Percentiles rank a stretch among this genome's conserved stretches.
These are phyloP conservation scores for Rosa chinensis DNA, from an alignment of 306 rosid genomes.

Conservation along the genomic window DNA sequence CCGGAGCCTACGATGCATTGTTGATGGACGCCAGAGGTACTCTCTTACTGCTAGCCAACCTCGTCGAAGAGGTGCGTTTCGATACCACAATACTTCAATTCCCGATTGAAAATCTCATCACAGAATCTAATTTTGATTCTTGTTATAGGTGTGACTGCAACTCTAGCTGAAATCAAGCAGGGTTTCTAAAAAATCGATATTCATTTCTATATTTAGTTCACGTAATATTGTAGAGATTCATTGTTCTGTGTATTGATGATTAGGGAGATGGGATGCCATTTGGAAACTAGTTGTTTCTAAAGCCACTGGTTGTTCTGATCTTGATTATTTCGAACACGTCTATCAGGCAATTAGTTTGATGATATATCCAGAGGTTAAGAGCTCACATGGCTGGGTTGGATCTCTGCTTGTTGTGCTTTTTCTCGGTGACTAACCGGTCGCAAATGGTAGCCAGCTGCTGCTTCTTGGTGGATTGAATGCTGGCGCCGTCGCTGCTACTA, in stretches of 20 bases:
- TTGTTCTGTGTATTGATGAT: not conserved
- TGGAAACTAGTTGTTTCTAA: slow-evolving; percentile 92
- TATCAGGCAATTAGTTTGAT: slow-evolving; percentile 54
- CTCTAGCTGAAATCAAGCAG: slow-evolving; percentile 75
- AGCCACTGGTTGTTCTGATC: slow-evolving; percentile 82
- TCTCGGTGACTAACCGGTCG: no score
- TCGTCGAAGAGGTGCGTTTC: slow-evolving; percentile 60
- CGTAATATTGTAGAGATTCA: no score
- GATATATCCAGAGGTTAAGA: no score
- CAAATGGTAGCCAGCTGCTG: no score
- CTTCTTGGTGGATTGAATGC: no score
- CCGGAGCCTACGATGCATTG: slow-evolving; percentile 65
- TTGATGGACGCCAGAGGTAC: slow-evolving; percentile 96
- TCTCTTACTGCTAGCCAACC: slow-evolving; percentile 73
- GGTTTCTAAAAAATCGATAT: slow-evolving; percentile 37
- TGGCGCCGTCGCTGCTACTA: no score
- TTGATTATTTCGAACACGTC: slow-evolving; percentile 81
- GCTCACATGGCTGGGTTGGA: no score
- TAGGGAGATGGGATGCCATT: slow-evolving; percentile 99
- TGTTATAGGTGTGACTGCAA: slow-evolving; percentile 28
- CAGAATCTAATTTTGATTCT: no score
- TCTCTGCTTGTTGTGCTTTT: no score
- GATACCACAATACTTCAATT: not conserved
- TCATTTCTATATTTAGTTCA: not conserved
- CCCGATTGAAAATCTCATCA: not conserved